Base-by-base conservation (phyloP, 2,329 filamentous ascomycete species). In the Pseudopyrenochaeta lycopersici region DNA sequence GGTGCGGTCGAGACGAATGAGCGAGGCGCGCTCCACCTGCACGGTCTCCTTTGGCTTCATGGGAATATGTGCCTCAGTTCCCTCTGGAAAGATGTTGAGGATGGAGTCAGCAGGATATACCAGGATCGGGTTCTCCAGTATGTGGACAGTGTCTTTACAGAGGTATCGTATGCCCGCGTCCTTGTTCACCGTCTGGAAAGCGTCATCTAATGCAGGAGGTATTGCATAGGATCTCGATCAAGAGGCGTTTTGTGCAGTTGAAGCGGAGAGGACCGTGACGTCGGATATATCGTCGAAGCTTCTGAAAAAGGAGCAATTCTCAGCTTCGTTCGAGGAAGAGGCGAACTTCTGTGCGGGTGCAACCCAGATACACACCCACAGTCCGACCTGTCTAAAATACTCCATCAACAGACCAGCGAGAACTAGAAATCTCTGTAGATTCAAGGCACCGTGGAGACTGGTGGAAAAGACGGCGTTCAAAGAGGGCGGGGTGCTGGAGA, bases 1-100 rank as follows among this genome's bases (percentile, higher is more conserved):
- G 29, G 44, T 14, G 44, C 44, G 9, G 44, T 47, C 7, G 44
- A 47, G 44, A 47, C 44, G 31, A 47, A 47, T 29, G 29, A 47
- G 31, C 44, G 44, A 4, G 44, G 44, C 9, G 5, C 44, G 44
- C 44, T 47, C 17, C 44, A 47, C 33, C 4, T 47, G 4, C 33
- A 47, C 31, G 44, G 44, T 4, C 44, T 47, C 20, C 33, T 47
- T 3, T 47, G 44, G 44, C 44, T 47, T 7, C 29, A 38, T 21
- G 44, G 44, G 20, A 47, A 47, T 29, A 12, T 35, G 15, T 4
- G 30, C 4, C 29, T 39, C 3, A 5, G 7, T 12, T 12, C 33
- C 21, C 7, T 47, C 10, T 36, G 9, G 10, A 17, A 39, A 20
- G 44, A 20, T 23, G 41, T 44, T 31, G 27, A n/a, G 10, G 41